Percentiles rank a stretch among this genome's conserved stretches.
Conservation (phyloP, 192 early-diverging fungal species). For the Backusella tuberculispora region DNA sequence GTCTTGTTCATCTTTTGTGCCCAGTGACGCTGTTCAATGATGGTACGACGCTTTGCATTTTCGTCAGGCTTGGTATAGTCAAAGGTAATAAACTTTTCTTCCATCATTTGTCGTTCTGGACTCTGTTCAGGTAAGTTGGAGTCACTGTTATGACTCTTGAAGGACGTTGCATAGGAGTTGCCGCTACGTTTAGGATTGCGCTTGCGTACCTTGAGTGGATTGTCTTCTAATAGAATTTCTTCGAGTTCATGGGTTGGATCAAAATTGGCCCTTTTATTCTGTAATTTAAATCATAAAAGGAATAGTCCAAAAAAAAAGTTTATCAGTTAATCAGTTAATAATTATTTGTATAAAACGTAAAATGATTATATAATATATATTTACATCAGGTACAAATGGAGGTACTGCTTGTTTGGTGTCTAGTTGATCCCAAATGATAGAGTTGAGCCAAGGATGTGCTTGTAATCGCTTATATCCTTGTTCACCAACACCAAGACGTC, state of each 20-base stretch:
- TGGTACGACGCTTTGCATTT: slow-evolving; percentile 17
- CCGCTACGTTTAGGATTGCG: slow-evolving; percentile 47
- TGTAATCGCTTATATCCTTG: slow-evolving; percentile 73
- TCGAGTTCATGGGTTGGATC: slow-evolving; percentile 97
- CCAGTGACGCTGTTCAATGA: slow-evolving; percentile 28
- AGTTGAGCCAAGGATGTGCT: slow-evolving; percentile 79
- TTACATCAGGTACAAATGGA: slow-evolving; percentile 86
- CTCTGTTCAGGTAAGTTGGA: neutral
- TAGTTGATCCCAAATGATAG: slow-evolving; percentile 77
- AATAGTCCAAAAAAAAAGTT: too few relatives aligned
- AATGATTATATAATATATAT: slow-evolving; percentile 32
- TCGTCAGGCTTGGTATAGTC: slow-evolving; percentile 70
- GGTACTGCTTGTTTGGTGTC: slow-evolving; percentile 73
- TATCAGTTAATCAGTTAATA: neutral
- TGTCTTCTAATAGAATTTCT: slow-evolving; percentile 94
- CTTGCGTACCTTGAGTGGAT: slow-evolving; percentile 85
- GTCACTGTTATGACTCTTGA: slow-evolving; percentile 43
- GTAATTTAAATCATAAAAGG: neutral
- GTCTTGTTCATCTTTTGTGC: slow-evolving; percentile 36
- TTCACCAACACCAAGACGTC: slow-evolving; percentile 79
- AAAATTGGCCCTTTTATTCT: slow-evolving; percentile 90
- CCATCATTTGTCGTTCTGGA: slow-evolving; percentile 75
- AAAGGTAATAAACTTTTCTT: slow-evolving; percentile 75
- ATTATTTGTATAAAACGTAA: neutral
- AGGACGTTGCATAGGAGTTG: slow-evolving; percentile 16